Percentiles rank a stretch among this genome's conserved stretches.
These are phyloP conservation scores for Epichloe baconii DNA, from an alignment of 2,329 filamentous ascomycete species.

Conservation along the genomic window DNA sequence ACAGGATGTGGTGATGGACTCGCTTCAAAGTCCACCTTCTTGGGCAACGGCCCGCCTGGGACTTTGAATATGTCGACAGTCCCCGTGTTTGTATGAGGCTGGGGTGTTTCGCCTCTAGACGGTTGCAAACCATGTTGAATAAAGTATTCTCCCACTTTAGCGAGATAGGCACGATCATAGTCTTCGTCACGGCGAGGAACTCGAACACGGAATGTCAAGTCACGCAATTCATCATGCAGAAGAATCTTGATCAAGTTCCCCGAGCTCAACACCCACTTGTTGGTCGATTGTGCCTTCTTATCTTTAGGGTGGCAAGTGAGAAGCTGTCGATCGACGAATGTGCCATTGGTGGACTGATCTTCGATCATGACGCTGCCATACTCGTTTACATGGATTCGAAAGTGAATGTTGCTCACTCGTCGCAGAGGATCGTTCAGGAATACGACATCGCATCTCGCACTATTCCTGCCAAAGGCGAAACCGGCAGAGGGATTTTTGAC, in stretches of 20 bases:
- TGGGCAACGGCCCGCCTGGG: conserved; percentile 9
- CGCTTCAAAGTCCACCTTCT: conserved; percentile 3
- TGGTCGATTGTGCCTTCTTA: conserved; percentile 15
- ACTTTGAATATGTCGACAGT: conserved; percentile 25
- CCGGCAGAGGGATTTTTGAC: conserved; percentile 57
- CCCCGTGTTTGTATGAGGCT: conserved; percentile 19
- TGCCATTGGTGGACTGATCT: conserved; percentile 93
- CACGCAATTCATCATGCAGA: conserved; percentile 35
- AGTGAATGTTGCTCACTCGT: conserved; percentile 88
- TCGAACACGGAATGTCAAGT: conserved; percentile 74
- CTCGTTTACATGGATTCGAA: conserved; percentile 83
- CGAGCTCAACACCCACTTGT: conserved; percentile 50
- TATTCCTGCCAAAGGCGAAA: conserved; percentile 78
- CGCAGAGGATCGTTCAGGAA: conserved; percentile 53
- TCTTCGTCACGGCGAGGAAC: conserved; percentile 63
- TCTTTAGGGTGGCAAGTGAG: conserved; percentile 35
- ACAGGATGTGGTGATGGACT: conserved; percentile 5
- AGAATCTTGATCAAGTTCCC: conserved; percentile 63
- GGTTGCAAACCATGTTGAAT: conserved; percentile 22
- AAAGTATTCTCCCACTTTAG: conserved; percentile 59
- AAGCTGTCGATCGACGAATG: conserved; percentile 62
- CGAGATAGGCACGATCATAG: conserved; percentile 50
- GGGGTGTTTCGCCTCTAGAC: conserved; percentile 33
- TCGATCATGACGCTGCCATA: conserved; percentile 81
- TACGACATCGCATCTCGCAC: conserved; percentile 55